Evolutionary conservation across 2,329 filamentous ascomycete genomes (phyloP).

Genomic region (Neofusicoccum laricinum): DNA sequence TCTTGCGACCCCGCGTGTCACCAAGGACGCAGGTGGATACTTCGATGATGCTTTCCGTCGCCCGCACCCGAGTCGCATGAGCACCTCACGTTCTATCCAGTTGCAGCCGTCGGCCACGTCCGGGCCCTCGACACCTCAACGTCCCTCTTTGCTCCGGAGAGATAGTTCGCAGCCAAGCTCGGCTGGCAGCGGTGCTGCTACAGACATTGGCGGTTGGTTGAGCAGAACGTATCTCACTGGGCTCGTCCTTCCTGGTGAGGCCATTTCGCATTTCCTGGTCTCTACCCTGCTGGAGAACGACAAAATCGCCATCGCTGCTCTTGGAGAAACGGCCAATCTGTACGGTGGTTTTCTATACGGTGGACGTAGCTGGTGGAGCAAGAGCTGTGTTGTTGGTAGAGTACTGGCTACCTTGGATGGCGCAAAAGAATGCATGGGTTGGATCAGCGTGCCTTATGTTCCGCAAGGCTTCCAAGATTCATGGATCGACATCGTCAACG

Average conservation of each 20-base stretch:
- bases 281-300: slow-evolving; percentile 56
- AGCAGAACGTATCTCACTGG: slow-evolving; percentile 56
- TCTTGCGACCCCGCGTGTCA: slow-evolving; percentile 33
- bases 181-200: slow-evolving; percentile 14
- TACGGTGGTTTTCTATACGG: slow-evolving; percentile 55
- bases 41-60: slow-evolving; percentile 30
- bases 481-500: slow-evolving; percentile 49
- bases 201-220: slow-evolving; percentile 51
- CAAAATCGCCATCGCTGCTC: slow-evolving; percentile 42
- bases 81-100: slow-evolving; percentile 26
- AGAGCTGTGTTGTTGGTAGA: slow-evolving; percentile 52
- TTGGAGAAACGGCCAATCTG: slow-evolving; percentile 52
- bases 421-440: slow-evolving; percentile 54
- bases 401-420: slow-evolving; percentile 48
- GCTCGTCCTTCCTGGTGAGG: slow-evolving; percentile 53
- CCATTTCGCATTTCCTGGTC: slow-evolving; percentile 54
- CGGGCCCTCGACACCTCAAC: slow-evolving; percentile 4
- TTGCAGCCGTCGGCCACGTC: slow-evolving; percentile 29
- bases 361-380: slow-evolving; percentile 56
- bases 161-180: slow-evolving; percentile 4
- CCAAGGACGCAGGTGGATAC: slow-evolving; percentile 31
- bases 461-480: slow-evolving; percentile 43
- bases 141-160: background rate
- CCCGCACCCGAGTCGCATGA: slow-evolving; percentile 26
- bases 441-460: slow-evolving; percentile 45